A percentile compares a stretch with the other conserved stretches of the same genome.
Conservation (phyloP, 2,329 filamentous ascomycete genomes). For the Delphinella strobiligena region DNA sequence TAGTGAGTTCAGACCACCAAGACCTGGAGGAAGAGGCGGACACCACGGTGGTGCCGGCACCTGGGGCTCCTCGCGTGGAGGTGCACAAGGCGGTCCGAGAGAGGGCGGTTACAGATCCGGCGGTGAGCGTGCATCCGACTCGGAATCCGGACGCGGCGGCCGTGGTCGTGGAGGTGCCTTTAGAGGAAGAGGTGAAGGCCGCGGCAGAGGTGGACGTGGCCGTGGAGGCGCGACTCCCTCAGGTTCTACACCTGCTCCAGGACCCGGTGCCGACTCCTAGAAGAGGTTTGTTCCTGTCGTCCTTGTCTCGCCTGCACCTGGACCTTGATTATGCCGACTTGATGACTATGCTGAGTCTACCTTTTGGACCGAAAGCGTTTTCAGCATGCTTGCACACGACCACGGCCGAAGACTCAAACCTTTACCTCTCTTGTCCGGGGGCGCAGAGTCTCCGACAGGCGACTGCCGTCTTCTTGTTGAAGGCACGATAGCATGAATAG, state of each 20-base stretch:
- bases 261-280: constrained; percentile 20
- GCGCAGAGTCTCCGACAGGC: too few species aligned
- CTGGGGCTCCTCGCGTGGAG: constrained; percentile 55
- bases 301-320: background rate
- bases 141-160: constrained; percentile 54
- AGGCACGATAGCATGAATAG: too few species aligned
- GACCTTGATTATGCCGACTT: too few species aligned
- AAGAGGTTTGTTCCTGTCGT: background rate
- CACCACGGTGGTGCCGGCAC: constrained; percentile 38
- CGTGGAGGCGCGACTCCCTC: constrained; percentile 2
- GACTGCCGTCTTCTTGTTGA: too few species aligned
- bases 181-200: constrained; percentile 29
- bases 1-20: constrained; percentile 52
- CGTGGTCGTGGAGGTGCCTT: constrained; percentile 44
- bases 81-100: constrained; percentile 27
- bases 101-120: constrained; percentile 69
- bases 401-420: too few species aligned
- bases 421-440: too few species aligned
- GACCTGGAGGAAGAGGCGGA: constrained; percentile 23
- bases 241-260: constrained; percentile 11
- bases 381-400: too few species aligned
- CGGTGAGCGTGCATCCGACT: constrained; percentile 42
- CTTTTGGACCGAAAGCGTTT: too few species aligned
- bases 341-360: too few species aligned
- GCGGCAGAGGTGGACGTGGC: constrained; percentile 13